A percentile compares a stretch with the other conserved stretches of the same genome.
These are phyloP conservation scores for Neurospora cerealis DNA, from an alignment of 495 filamentous ascomycete genomes.

Conservation along the genomic window DNA sequence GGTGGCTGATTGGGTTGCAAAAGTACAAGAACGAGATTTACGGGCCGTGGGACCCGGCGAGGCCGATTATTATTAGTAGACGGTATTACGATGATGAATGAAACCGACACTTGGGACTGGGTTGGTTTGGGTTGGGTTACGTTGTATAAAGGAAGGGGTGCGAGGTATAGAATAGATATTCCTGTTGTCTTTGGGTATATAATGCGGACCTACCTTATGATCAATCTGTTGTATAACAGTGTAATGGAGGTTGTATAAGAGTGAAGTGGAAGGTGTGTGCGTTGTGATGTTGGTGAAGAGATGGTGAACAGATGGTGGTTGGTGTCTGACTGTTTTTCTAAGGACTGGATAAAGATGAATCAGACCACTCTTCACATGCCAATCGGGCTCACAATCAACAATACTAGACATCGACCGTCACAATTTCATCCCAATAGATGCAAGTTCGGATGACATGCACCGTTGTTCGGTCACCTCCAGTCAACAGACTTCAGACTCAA, in stretches of 20 bases:
- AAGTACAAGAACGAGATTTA: conserved; percentile 99
- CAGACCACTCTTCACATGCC: background rate
- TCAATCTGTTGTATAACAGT: background rate
- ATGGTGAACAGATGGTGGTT: background rate
- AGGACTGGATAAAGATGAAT: background rate
- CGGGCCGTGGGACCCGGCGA: conserved; percentile 93
- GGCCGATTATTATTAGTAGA: conserved; percentile 61
- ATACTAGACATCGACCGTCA: background rate
- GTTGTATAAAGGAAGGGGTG: background rate
- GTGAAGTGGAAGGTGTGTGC: background rate
- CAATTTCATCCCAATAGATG: background rate
- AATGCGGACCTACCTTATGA: background rate
- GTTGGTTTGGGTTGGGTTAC: background rate
- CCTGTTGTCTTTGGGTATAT: background rate
- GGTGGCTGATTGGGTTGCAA: conserved; percentile 96
- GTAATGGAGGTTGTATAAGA: background rate
- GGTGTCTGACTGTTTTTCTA: background rate
- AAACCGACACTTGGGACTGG: background rate
- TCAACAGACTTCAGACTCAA: background rate
- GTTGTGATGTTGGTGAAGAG: background rate
- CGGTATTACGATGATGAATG: conserved; percentile 40
- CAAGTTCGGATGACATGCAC: background rate
- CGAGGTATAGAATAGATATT: background rate
- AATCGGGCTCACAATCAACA: background rate
- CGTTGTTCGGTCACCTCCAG: background rate